A percentile compares a stretch with the other conserved stretches of the same genome.
Conservation (phyloP, 1,284 basidiomycete species). For the Microbotryum intermedium region DNA sequence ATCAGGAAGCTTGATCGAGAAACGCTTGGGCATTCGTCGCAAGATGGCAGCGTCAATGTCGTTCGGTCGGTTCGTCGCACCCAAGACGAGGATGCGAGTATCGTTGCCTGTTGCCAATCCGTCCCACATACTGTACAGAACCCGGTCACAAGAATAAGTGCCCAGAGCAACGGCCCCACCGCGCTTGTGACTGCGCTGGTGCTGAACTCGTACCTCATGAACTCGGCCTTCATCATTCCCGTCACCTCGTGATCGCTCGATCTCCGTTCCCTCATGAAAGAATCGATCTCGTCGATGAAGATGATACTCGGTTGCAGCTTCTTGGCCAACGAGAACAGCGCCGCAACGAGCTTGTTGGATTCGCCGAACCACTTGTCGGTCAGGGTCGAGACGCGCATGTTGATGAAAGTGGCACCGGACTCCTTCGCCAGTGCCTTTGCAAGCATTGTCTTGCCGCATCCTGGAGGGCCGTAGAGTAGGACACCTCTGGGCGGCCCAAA, state of each 20-base stretch:
- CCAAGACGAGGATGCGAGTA: slow-evolving; percentile 77
- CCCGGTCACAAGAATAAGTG: neutral
- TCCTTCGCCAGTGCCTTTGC: slow-evolving; percentile 62
- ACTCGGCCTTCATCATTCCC: slow-evolving; percentile 65
- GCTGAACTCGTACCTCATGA: slow-evolving; percentile 35
- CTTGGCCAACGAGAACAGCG: slow-evolving; percentile 62
- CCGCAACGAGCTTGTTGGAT: slow-evolving; percentile 93
- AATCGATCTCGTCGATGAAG: slow-evolving; percentile 77
- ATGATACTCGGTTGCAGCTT: slow-evolving; percentile 69
- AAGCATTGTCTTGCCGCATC: slow-evolving; percentile 43
- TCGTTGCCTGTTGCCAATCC: slow-evolving; percentile 72
- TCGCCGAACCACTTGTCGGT: slow-evolving; percentile 57
- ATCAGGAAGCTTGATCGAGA: slow-evolving; percentile 76
- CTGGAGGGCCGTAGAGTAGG: slow-evolving; percentile 43
- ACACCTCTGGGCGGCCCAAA: slow-evolving; percentile 50
- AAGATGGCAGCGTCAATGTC: slow-evolving; percentile 87
- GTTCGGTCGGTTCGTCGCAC: slow-evolving; percentile 88
- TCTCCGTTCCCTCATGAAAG: slow-evolving; percentile 76
- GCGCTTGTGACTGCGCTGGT: slow-evolving; percentile 17
- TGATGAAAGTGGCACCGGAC: slow-evolving; percentile 82
- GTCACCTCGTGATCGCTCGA: slow-evolving; percentile 94
- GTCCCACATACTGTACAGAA: slow-evolving; percentile 71
- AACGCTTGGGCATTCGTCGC: slow-evolving; percentile 96
- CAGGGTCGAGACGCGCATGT: slow-evolving; percentile 46
- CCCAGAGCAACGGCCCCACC: neutral